phyloP scores from a whole-genome alignment of 306 rosid genomes.

The Mimosa pudica region DNA sequence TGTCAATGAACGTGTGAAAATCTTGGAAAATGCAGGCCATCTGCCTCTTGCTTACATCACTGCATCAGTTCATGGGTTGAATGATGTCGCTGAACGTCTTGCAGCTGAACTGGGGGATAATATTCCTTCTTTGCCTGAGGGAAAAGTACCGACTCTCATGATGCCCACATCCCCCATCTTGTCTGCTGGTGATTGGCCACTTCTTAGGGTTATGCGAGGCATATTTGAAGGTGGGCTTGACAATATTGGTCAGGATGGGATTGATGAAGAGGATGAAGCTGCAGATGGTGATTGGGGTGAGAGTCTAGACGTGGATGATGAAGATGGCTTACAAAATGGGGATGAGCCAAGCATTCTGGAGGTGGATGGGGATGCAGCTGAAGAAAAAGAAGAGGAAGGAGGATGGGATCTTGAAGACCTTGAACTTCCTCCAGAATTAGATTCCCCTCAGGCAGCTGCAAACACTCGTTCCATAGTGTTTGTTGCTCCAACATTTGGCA shows the following conservation, averaged over 20 bases:
- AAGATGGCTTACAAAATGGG: conserved; percentile 70
- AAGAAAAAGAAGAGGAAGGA: conserved; percentile 73
- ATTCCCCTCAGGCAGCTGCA: conserved; percentile 70
- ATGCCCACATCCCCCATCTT: conserved; percentile 74
- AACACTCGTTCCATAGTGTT: conserved; percentile 60
- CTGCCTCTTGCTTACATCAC: conserved; percentile 85
- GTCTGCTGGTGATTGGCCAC: conserved; percentile 91
- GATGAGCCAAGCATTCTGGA: conserved; percentile 59
- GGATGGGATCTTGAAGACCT: conserved; percentile 97
- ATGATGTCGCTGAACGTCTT: conserved; percentile 82
- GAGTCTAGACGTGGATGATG: conserved; percentile 75
- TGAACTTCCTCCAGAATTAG: conserved; percentile 84
- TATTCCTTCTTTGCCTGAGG: conserved; percentile 74
- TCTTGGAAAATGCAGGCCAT: conserved; percentile 90
- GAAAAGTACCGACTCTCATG: conserved; percentile 79
- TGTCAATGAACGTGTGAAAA: conserved; percentile 80
- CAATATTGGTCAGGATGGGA: conserved; percentile 49
- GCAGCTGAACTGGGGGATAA: conserved; percentile 82
- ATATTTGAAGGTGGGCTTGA: conserved; percentile 86
- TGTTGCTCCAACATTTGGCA: conserved; percentile 89
- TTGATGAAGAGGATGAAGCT: conserved; percentile 72
- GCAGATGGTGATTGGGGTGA: conserved; percentile 84
- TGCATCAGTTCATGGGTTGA: conserved; percentile 78
- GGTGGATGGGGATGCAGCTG: conserved; percentile 68
- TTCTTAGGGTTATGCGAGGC: conserved; percentile 85